These are phyloP conservation scores for Trichophyton rubrum DNA, from an alignment of 2,329 filamentous ascomycete genomes.

Conservation along the genomic window DNA sequence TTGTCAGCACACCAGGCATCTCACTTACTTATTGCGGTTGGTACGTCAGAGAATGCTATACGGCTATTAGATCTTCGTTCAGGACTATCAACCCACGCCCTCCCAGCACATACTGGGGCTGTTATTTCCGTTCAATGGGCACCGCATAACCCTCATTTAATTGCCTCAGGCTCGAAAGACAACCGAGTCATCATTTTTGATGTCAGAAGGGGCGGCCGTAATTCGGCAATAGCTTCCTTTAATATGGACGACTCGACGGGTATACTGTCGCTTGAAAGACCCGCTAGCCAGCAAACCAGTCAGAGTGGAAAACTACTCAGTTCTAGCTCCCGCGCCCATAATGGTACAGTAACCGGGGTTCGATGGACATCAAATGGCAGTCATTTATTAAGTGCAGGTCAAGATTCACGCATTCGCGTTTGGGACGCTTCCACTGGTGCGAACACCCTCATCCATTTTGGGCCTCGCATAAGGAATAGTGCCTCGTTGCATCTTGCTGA, in stretches of 20 bases:
- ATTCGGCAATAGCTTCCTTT: constrained; percentile 61
- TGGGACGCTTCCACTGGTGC: constrained; percentile 72
- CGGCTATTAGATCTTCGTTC: constrained; percentile 78
- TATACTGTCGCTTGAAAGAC: constrained; percentile 30
- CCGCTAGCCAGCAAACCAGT: constrained; percentile 15
- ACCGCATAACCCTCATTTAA: constrained; percentile 61
- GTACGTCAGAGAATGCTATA: constrained; percentile 72
- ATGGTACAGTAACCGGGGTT: constrained; percentile 70
- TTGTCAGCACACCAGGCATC: constrained; percentile 55
- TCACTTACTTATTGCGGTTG: constrained; percentile 70
- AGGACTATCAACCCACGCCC: constrained; percentile 59
- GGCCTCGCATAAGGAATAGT: constrained; percentile 64
- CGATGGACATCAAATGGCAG: constrained; percentile 71
- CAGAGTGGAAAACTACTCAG: constrained; percentile 29
- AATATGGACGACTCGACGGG: constrained; percentile 76
- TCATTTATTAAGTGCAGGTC: constrained; percentile 66
- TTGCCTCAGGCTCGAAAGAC: constrained; percentile 75
- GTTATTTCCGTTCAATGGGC: constrained; percentile 68
- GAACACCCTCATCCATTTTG: constrained; percentile 82
- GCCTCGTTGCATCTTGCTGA: constrained; percentile 46
- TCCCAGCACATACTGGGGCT: constrained; percentile 55
- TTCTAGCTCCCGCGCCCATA: constrained; percentile 52
- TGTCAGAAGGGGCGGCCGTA: constrained; percentile 55
- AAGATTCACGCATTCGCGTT: constrained; percentile 72
- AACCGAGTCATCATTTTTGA: constrained; percentile 80